Conservation (phyloP, 164 flowering plant genomes). For the Magnolia sinica region DNA sequence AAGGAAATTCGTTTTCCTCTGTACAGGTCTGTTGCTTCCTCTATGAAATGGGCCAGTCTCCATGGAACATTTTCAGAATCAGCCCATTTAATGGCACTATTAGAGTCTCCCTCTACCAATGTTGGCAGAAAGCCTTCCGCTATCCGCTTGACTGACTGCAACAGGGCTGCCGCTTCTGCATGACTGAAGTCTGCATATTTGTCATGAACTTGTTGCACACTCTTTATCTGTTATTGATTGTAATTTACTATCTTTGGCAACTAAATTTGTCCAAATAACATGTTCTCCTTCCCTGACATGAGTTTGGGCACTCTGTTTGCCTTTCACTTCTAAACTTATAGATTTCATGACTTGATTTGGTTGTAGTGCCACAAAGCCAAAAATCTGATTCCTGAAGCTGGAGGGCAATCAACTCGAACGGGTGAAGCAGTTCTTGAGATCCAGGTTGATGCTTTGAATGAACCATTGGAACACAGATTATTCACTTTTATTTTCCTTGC, state of each 20-base stretch:
- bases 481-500: neutral
- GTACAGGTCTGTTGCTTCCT: too few relatives aligned
- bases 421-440: conserved; percentile 96
- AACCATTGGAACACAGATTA: neutral
- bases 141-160: too few relatives aligned
- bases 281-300: neutral
- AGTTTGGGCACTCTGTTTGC: neutral
- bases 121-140: too few relatives aligned
- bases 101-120: too few relatives aligned
- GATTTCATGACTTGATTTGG: conserved; percentile 6
- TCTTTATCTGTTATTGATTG: neutral
- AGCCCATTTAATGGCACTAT: too few relatives aligned
- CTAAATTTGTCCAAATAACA: neutral
- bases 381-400: conserved; percentile 95
- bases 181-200: too few relatives aligned
- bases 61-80: too few relatives aligned
- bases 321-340: neutral
- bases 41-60: too few relatives aligned
- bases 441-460: conserved; percentile 53
- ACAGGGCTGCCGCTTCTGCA: too few relatives aligned
- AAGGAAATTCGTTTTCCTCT: too few relatives aligned
- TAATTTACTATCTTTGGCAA: neutral
- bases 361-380: conserved; percentile 98
- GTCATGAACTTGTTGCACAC: neutral
- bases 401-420: conserved; percentile 89